Conservation (phyloP, 345 rosid genomes). For the Carallia pectinifolia region DNA sequence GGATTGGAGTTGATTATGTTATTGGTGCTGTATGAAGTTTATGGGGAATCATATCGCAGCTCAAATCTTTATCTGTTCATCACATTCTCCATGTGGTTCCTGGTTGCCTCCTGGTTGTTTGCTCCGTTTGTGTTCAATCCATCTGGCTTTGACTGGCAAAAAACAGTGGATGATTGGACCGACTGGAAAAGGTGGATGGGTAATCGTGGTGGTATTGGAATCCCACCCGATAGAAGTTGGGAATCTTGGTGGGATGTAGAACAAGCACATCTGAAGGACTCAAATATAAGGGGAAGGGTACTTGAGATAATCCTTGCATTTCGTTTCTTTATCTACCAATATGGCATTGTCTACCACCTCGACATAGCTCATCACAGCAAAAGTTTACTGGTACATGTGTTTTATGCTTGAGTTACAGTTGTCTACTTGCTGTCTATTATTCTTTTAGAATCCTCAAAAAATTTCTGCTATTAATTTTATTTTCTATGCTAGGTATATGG, state of each 20-base stretch:
- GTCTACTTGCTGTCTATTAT: background rate
- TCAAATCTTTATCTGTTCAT: constrained; percentile 68
- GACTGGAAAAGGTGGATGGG: constrained; percentile 99
- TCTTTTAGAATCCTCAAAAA: background rate
- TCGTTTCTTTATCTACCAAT: constrained; percentile 87
- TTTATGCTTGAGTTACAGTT: background rate
- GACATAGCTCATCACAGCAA: constrained; percentile 67
- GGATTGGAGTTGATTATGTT: constrained; percentile 76
- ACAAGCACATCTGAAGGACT: constrained; percentile 75
- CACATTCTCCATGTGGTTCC: constrained; percentile 90
- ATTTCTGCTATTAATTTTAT: background rate
- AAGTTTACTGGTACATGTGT: constrained; percentile 51
- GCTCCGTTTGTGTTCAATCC: constrained; percentile 95
- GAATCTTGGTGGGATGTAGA: constrained; percentile 98
- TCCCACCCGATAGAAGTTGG: constrained; percentile 68
- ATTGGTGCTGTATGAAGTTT: constrained; percentile 67
- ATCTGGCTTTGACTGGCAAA: constrained; percentile 97
- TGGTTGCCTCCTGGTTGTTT: constrained; percentile 91
- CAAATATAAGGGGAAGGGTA: constrained; percentile 63
- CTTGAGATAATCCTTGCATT: constrained; percentile 71
- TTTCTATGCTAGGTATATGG: constrained; percentile 66
- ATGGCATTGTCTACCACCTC: constrained; percentile 95
- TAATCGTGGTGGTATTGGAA: constrained; percentile 89
- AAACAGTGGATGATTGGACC: constrained; percentile 93
- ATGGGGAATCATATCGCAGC: constrained; percentile 67